Evolutionary conservation across 768 basidiomycete genomes (phyloP).

Genomic region (Trametes coccinea): DNA sequence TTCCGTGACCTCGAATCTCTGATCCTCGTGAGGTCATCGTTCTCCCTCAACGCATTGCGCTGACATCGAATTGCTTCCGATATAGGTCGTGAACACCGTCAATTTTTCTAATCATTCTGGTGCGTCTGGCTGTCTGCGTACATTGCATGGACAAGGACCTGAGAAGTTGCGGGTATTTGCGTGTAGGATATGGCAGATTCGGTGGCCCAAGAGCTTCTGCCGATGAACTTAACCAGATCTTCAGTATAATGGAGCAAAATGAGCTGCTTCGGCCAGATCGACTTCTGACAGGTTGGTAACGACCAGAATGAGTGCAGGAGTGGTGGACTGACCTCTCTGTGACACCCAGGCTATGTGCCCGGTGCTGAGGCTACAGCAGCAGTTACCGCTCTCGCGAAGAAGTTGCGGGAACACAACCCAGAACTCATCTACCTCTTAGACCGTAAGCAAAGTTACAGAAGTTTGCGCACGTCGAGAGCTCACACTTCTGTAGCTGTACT

Average conservation of each 20-base stretch:
- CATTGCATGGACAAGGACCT: background rate
- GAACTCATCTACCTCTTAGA: constrained; percentile 85
- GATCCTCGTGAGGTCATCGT: constrained; percentile 6
- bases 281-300: constrained; percentile 69
- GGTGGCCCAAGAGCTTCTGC: constrained; percentile 81
- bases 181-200: constrained; percentile 77
- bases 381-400: constrained; percentile 61
- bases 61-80: constrained; percentile 2
- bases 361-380: constrained; percentile 74
- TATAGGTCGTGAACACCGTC: constrained; percentile 83
- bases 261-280: constrained; percentile 71
- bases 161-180: background rate
- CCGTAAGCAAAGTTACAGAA: constrained; percentile 54
- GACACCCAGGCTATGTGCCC: constrained; percentile 75
- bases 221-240: constrained; percentile 73
- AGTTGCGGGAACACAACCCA: constrained; percentile 58
- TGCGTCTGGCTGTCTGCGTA: constrained; percentile 32
- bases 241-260: constrained; percentile 71
- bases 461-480: background rate
- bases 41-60: background rate
- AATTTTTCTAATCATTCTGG: constrained; percentile 95
- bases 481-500: constrained; percentile 69
- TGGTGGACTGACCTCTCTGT: background rate
- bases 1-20: constrained; percentile 3
- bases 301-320: no score